Conservation (phyloP, 164 flowering plant species). For the Kingdonia uniflora region DNA sequence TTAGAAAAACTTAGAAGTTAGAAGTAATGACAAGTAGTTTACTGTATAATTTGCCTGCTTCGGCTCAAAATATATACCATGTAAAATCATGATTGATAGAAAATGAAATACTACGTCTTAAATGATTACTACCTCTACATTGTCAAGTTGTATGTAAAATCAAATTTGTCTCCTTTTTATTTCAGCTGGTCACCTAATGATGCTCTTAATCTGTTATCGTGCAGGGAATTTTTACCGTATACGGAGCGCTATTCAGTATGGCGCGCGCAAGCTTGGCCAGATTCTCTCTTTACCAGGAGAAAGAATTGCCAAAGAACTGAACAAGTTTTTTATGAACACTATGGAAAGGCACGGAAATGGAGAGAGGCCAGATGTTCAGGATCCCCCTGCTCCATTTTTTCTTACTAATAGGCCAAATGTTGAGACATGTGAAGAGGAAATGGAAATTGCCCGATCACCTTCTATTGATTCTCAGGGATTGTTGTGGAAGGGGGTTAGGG, state of each 20-base stretch:
- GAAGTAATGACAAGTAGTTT: too few relatives aligned
- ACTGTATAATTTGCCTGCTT: too few relatives aligned
- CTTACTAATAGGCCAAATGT: too few relatives aligned
- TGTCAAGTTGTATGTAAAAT: too few relatives aligned
- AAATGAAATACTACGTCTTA: too few relatives aligned
- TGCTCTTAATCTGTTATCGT: neutral
- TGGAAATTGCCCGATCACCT: too few relatives aligned
- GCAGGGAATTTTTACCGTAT: conserved; percentile 67
- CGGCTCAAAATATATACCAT: too few relatives aligned
- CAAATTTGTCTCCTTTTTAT: too few relatives aligned
- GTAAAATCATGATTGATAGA: too few relatives aligned
- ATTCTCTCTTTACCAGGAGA: conserved; percentile 37
- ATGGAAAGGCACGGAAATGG: neutral
- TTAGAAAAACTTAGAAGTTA: too few relatives aligned
- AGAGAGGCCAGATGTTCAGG: neutral
- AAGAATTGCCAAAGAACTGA: conserved; percentile 32
- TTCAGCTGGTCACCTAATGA: conserved; percentile 2
- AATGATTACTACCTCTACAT: too few relatives aligned
- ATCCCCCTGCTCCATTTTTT: neutral
- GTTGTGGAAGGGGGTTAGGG: neutral
- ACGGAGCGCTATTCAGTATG: conserved; percentile 64
- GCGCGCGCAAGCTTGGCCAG: conserved; percentile 60
- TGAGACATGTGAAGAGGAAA: too few relatives aligned
- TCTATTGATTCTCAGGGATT: neutral
- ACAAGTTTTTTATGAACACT: conserved; percentile 1